Evolutionary conservation across 768 basidiomycete genomes (phyloP).

Genomic region (Serendipita sp.): DNA sequence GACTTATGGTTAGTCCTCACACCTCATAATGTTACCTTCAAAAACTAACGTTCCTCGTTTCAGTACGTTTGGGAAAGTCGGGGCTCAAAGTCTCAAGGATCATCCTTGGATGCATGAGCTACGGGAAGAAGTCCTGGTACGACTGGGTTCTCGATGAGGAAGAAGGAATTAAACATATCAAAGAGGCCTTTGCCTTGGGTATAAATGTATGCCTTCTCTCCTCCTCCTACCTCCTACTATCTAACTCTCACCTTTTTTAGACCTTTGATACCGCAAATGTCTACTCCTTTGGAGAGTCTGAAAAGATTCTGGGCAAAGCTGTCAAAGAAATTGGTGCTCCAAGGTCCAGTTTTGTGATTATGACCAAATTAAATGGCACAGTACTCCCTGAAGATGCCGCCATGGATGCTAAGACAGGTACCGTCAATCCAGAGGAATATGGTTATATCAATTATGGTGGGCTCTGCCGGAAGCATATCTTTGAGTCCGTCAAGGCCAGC

Average conservation of each 20-base stretch:
- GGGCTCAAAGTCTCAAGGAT: slow-evolving; percentile 26
- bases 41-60: background rate
- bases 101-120: slow-evolving; percentile 24
- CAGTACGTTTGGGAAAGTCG: slow-evolving; percentile 21
- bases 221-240: background rate
- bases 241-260: background rate
- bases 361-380: slow-evolving; percentile 16
- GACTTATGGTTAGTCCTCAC: too few relatives aligned
- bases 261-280: slow-evolving; percentile 26
- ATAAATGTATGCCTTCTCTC: slow-evolving; percentile 11
- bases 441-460: slow-evolving; percentile 4
- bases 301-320: slow-evolving; percentile 23
- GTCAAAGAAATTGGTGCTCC: slow-evolving; percentile 19
- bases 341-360: slow-evolving; percentile 15
- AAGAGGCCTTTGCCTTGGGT: slow-evolving; percentile 24
- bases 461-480: slow-evolving; percentile 13
- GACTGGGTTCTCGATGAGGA: slow-evolving; percentile 30
- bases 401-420: background rate
- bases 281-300: slow-evolving; percentile 23
- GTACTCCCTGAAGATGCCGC: background rate
- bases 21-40: background rate
- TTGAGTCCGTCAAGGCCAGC: slow-evolving; percentile 21
- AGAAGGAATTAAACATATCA: slow-evolving; percentile 36
- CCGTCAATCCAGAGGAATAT: background rate
- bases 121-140: slow-evolving; percentile 15